A percentile compares a stretch with the other conserved stretches of the same genome.
Conservation (phyloP, 2,329 filamentous ascomycete genomes). For the Aspergillus melleus region DNA sequence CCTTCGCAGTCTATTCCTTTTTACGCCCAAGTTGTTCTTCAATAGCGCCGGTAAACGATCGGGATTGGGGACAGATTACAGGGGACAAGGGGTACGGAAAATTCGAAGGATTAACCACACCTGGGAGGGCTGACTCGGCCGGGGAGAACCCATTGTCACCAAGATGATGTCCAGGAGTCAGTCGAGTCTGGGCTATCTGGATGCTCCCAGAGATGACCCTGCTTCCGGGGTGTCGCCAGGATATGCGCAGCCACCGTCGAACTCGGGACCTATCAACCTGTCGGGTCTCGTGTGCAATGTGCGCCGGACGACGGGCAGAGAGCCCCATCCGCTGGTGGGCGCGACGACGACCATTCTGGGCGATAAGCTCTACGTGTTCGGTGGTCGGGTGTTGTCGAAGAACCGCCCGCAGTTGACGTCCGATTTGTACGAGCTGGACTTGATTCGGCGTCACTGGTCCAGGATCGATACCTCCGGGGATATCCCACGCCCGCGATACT, state of each 20-base stretch:
- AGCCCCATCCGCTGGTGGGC: slow-evolving; percentile 88
- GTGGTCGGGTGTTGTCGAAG: slow-evolving; percentile 81
- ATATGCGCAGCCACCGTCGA: slow-evolving; percentile 25
- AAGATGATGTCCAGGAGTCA: slow-evolving; percentile 42
- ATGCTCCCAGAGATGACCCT: slow-evolving; percentile 33
- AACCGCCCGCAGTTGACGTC: slow-evolving; percentile 82
- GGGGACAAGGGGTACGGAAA: neutral
- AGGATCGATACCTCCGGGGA: slow-evolving; percentile 84
- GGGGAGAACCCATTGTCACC: slow-evolving; percentile 10
- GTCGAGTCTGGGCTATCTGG: slow-evolving; percentile 38
- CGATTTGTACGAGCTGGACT: slow-evolving; percentile 89
- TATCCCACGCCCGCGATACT: slow-evolving; percentile 87
- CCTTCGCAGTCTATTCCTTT: neutral
- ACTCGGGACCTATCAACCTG: slow-evolving; percentile 56
- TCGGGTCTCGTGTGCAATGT: slow-evolving; percentile 70
- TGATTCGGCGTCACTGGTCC: slow-evolving; percentile 89
- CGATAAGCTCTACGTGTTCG: slow-evolving; percentile 96
- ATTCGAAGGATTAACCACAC: neutral
- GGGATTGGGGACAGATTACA: neutral
- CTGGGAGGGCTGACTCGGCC: neutral
- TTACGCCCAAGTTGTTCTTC: neutral
- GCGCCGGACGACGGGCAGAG: slow-evolving; percentile 80
- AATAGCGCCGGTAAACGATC: neutral
- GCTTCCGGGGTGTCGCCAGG: slow-evolving; percentile 31
- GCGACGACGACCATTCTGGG: slow-evolving; percentile 93